Conservation (phyloP, 306 rosid genomes). For the Prinsepia uniflora region DNA sequence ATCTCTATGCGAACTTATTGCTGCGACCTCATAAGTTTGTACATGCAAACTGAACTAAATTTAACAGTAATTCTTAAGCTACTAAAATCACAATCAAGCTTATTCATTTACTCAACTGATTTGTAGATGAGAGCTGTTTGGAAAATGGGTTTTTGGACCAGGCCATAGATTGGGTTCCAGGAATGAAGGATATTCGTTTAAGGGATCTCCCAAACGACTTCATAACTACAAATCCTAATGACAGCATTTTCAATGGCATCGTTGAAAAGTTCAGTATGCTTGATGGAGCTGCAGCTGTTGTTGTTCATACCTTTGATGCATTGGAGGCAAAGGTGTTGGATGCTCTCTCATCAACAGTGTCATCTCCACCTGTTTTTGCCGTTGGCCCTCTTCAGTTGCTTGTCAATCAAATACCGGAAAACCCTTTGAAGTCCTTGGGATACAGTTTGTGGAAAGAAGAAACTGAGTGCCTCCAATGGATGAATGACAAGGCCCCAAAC, state of each 20-base stretch:
- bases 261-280: background rate
- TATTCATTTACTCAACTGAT: background rate
- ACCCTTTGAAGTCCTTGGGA: background rate
- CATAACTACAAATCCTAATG: background rate
- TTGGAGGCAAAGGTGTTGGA: background rate
- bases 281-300: background rate
- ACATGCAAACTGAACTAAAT: background rate
- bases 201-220: background rate
- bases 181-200: background rate
- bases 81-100: background rate
- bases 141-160: background rate
- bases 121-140: slow-evolving; percentile 4
- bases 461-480: background rate
- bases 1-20: too few species aligned
- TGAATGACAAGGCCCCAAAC: background rate
- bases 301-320: slow-evolving; percentile 1
- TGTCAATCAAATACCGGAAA: background rate
- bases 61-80: background rate
- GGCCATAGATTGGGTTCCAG: background rate
- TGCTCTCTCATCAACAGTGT: background rate
- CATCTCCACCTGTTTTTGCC: background rate
- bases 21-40: too few species aligned
- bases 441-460: slow-evolving; percentile 13
- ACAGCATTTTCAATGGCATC: background rate
- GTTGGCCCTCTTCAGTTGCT: background rate